Evolutionary conservation across 2,329 filamentous ascomycete genomes (phyloP).

Genomic region (Dactylellina leptospora): DNA sequence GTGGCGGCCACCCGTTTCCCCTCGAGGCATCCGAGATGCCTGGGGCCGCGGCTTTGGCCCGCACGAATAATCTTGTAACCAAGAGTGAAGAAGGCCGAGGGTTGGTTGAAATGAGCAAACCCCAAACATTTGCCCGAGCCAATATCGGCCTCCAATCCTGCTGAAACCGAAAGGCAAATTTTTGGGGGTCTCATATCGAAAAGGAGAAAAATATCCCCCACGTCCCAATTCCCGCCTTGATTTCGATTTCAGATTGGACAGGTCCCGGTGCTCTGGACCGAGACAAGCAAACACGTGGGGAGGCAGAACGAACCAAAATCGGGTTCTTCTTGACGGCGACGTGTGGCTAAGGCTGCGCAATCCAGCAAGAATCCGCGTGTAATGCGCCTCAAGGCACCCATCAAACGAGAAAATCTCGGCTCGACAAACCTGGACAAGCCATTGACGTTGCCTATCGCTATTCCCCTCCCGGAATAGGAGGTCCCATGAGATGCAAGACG

Average conservation of each 20-base stretch:
- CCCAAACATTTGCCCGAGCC: neutral
- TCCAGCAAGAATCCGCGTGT: neutral
- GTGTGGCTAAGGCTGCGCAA: conserved; percentile 1
- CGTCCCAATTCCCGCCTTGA: conserved; percentile 34
- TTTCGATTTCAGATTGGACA: conserved; percentile 10
- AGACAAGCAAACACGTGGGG: conserved; percentile 21
- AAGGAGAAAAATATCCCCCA: conserved; percentile 8
- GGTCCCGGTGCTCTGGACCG: conserved; percentile 38
- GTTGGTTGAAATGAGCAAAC: conserved; percentile 8
- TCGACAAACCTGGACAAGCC: neutral
- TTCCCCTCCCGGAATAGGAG: conserved; percentile 5
- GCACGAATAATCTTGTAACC: neutral
- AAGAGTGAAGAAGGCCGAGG: neutral
- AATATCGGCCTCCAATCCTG: conserved; percentile 16
- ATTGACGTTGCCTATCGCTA: conserved; percentile 22
- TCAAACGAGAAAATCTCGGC: conserved; percentile 18
- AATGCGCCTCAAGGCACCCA: conserved; percentile 21
- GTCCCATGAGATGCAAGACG: conserved; percentile 3
- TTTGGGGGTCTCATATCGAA: conserved; percentile 11
- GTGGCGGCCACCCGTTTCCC: conserved; percentile 40
- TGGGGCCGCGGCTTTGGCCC: neutral
- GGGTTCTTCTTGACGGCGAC: conserved; percentile 2
- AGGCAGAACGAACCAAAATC: neutral
- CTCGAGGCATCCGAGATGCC: neutral
- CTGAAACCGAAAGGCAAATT: conserved; percentile 28